Base-by-base conservation (phyloP, 2,329 filamentous ascomycete genomes). In the Nigrograna mackinnonii region DNA sequence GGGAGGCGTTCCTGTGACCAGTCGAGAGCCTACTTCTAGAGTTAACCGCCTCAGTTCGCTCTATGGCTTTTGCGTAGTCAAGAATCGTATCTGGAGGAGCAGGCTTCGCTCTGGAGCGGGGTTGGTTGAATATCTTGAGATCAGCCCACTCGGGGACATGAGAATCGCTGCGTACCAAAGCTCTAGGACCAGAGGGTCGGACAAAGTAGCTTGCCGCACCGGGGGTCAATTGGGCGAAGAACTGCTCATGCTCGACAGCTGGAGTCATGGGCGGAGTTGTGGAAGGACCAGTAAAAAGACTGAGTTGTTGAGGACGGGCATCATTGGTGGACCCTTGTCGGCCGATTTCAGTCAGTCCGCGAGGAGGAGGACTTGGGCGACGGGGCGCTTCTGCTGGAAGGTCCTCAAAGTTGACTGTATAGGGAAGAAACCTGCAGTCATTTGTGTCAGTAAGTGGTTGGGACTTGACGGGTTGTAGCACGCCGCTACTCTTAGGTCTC, bases 331-430 rank as follows among this genome's bases (percentile, higher is more conserved):
- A 47, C 76, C 80, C 52, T 75, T 78, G 49, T 63, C 72, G 44
- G 68, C 71, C 49, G 38, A 75, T 73, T 22, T 76, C 77, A 43
- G 47, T 58, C 18, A 54, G 42, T 16, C 46, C 48, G 4, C 57
- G 58, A 26, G 60, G 50, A 28, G 47, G 57, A 21, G 41, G 46
- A 46, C 44, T 58, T 17, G 47, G 49, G 28, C 47, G 52, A 22
- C 48, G 51, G 22, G 53, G 60, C 43, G 49, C 50, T 21, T 69
- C 56, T 6, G 50, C 77, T 9, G 82, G 48, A 43, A 88, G 77
- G 55, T 85, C 85, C 40, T 74, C 64, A 68, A 97, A 97, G 68
- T 95, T 85, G 60, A 96, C 79, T 30, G 92, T 97, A 68, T 95
- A 91, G 22, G 92, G 92, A 24, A 96, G 81, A 66, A 96, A 96